Evolutionary conservation across 1,284 basidiomycete species (phyloP).

Genomic region (Kwoniella shivajii): DNA sequence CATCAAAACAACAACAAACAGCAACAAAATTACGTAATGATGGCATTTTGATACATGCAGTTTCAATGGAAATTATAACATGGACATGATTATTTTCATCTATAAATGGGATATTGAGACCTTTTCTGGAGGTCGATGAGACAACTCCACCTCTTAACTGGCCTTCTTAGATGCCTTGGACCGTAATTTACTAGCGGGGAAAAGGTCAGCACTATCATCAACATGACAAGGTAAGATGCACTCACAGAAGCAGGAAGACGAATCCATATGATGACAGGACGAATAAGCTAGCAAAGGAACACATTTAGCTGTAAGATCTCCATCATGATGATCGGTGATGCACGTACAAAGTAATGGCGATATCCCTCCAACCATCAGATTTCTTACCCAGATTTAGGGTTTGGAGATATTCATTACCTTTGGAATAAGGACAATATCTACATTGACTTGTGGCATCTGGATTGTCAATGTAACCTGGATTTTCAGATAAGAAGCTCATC

Average conservation of each 20-base stretch:
- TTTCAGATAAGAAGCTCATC: conserved; percentile 22
- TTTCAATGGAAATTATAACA: too few species aligned
- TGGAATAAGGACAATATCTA: conserved; percentile 42
- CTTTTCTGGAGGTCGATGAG: too few species aligned
- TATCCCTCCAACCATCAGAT: conserved; percentile 43
- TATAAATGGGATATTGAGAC: too few species aligned
- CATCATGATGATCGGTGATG: not conserved
- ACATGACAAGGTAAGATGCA: not conserved
- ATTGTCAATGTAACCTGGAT: conserved; percentile 39
- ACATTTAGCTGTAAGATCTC: not conserved
- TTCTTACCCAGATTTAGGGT: conserved; percentile 37
- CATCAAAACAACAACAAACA: too few species aligned
- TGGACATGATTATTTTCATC: too few species aligned
- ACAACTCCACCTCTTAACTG: not conserved
- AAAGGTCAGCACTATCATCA: not conserved
- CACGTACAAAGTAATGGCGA: conserved; percentile 40
- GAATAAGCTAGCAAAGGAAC: conserved; percentile 4
- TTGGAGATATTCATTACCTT: conserved; percentile 43
- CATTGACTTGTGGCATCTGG: conserved; percentile 39
- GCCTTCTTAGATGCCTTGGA: conserved; percentile 42
- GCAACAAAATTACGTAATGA: too few species aligned
- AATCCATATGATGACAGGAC: conserved; percentile 37
- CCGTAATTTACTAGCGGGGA: conserved; percentile 30
- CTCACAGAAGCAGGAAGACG: conserved; percentile 39
- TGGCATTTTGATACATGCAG: too few species aligned